A percentile compares a stretch with the other conserved stretches of the same genome.
phyloP scores from a whole-genome alignment of 768 basidiomycete species.

The Floccularia luteovirens region DNA sequence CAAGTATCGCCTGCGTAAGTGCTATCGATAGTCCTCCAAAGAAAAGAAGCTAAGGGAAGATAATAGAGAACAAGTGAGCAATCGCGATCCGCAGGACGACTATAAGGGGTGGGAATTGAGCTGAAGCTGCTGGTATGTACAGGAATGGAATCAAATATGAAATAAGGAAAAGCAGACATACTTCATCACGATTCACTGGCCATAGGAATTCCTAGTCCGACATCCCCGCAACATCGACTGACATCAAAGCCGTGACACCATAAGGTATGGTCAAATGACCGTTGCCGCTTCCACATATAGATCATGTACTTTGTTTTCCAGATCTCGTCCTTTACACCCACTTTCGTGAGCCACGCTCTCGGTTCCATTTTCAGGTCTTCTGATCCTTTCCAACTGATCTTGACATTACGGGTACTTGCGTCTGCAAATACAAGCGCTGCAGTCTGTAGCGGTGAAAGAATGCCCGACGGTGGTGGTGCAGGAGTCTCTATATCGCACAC shows the following conservation, averaged over 20 bases:
- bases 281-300: conserved; percentile 48
- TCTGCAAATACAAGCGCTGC: conserved; percentile 54
- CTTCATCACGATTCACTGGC: conserved; percentile 40
- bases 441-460: conserved; percentile 39
- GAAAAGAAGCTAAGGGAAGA: conserved; percentile 57
- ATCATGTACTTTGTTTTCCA: conserved; percentile 26
- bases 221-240: conserved; percentile 52
- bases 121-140: too few species aligned
- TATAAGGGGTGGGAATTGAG: conserved; percentile 18
- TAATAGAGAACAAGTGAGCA: conserved; percentile 3
- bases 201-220: conserved; percentile 38
- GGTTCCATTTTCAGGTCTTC: conserved; percentile 31
- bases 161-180: conserved; percentile 7
- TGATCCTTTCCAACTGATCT: conserved; percentile 33
- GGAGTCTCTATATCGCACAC: conserved; percentile 42
- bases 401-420: conserved; percentile 41
- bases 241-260: conserved; percentile 66
- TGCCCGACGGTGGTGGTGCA: conserved; percentile 25
- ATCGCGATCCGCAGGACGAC: conserved; percentile 6
- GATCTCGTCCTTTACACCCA: conserved; percentile 12
- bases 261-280: conserved; percentile 51
- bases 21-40: conserved; percentile 72
- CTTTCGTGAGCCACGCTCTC: conserved; percentile 12
- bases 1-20: conserved; percentile 58
- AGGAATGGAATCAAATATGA: neutral